Conservation (phyloP, 345 rosid species). For the Moringa oleifera region DNA sequence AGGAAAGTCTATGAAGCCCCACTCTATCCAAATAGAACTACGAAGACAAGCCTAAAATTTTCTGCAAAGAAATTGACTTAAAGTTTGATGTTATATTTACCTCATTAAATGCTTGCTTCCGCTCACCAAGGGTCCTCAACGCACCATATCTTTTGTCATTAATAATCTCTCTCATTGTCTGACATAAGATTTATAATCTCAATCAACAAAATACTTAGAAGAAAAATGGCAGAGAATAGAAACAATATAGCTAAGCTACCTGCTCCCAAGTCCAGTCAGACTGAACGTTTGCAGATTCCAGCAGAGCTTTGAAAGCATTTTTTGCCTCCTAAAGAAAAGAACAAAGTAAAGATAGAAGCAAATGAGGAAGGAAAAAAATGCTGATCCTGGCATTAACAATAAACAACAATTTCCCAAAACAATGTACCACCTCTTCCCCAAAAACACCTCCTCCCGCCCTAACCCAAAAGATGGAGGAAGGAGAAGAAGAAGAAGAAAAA, state of each 20-base stretch:
- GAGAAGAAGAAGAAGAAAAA: background rate
- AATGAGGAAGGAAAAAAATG: background rate
- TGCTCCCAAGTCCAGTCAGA: slow-evolving; percentile 99
- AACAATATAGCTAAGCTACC: slow-evolving; percentile 52
- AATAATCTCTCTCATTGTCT: slow-evolving; percentile 84
- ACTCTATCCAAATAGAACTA: background rate
- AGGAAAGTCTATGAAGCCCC: slow-evolving; percentile 8
- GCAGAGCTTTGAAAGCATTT: slow-evolving; percentile 91
- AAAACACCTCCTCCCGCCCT: too few relatives aligned
- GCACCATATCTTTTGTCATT: slow-evolving; percentile 90
- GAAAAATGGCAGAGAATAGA: background rate
- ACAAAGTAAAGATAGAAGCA: slow-evolving; percentile 1
- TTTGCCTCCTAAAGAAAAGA: slow-evolving; percentile 70
- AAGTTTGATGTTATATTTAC: slow-evolving; percentile 30
- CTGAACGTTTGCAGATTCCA: slow-evolving; percentile 79
- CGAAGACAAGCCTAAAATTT: background rate
- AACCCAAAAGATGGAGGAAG: background rate
- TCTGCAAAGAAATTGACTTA: background rate
- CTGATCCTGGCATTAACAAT: background rate
- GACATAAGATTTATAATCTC: slow-evolving; percentile 24
- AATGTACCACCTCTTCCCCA: background rate
- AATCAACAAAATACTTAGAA: background rate
- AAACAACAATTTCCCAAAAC: background rate
- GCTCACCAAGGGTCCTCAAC: slow-evolving; percentile 86
- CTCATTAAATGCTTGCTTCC: slow-evolving; percentile 99